Conservation (phyloP, 2,329 filamentous ascomycete species). For the Microthyrium microscopicum region DNA sequence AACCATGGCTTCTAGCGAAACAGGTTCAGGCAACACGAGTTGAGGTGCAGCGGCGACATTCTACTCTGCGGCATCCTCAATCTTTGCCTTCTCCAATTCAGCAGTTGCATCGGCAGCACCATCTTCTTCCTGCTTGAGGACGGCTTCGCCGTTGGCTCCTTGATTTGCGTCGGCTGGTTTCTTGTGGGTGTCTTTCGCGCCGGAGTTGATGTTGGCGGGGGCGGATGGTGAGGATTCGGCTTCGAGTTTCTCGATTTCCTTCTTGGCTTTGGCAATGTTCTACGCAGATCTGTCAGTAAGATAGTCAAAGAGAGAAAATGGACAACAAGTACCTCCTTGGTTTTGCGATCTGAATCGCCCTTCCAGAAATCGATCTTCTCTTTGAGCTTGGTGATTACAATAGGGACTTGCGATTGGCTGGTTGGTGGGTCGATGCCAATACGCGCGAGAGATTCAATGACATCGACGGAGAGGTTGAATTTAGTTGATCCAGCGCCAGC, state of each 20-base stretch:
- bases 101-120: conserved; percentile 41
- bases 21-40: too few species aligned
- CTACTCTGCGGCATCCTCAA: conserved; percentile 39
- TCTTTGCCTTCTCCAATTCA: conserved; percentile 41
- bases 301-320: conserved; percentile 19
- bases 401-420: conserved; percentile 65
- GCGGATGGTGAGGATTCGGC: conserved; percentile 42
- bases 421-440: conserved; percentile 79
- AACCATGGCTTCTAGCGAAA: too few species aligned
- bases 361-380: conserved; percentile 88
- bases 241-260: conserved; percentile 76
- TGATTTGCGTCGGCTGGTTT: conserved; percentile 35
- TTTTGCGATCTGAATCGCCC: conserved; percentile 74
- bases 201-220: conserved; percentile 30
- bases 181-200: conserved; percentile 38
- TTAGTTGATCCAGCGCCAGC: conserved; percentile 37
- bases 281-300: conserved; percentile 21
- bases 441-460: conserved; percentile 78
- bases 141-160: conserved; percentile 36
- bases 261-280: conserved; percentile 95
- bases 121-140: conserved; percentile 40
- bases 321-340: conserved; percentile 80
- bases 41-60: too few species aligned
- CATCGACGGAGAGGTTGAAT: conserved; percentile 77
- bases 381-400: conserved; percentile 73